Evolutionary conservation across 129 eudicot genomes (phyloP).

Genomic region (Artemisia argyi): DNA sequence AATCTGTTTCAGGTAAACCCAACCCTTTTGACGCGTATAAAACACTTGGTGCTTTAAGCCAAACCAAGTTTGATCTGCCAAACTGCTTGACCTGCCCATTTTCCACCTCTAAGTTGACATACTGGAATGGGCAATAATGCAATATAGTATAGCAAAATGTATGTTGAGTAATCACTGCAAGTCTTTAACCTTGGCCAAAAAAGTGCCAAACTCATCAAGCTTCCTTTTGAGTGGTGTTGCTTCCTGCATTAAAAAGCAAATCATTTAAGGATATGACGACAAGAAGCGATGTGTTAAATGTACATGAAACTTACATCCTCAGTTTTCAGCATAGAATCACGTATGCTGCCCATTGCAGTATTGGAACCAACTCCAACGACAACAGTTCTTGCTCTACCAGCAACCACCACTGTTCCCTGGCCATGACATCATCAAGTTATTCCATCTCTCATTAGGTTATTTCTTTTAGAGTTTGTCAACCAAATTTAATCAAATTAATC

Average conservation of each 20-base stretch:
- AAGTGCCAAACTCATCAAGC: conserved; percentile 95
- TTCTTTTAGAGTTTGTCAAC: no score
- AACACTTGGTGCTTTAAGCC: no score
- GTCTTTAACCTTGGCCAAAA: conserved; percentile 80
- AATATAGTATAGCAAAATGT: conserved; percentile 13
- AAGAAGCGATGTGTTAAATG: not conserved
- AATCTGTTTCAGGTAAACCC: not conserved
- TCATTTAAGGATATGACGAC: not conserved
- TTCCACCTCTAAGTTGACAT: conserved; percentile 11
- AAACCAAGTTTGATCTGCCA: not conserved
- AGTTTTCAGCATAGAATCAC: conserved; percentile 94
- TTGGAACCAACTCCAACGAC: conserved; percentile 95
- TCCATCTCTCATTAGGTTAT: not conserved
- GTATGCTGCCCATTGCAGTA: conserved; percentile 99
- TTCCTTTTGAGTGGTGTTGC: conserved; percentile 90
- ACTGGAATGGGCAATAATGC: not conserved
- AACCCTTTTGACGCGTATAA: conserved; percentile 1
- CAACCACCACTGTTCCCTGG: conserved; percentile 94
- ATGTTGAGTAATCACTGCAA: conserved; percentile 6
- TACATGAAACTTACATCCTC: conserved; percentile 69
- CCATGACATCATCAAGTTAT: conserved; percentile 27
- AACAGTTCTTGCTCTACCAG: conserved; percentile 97
- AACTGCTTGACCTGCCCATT: not conserved
- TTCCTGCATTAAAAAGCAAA: conserved; percentile 55
- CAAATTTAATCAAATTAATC: no score